Conservation (phyloP, 2,329 filamentous ascomycete genomes). For the Alternaria triticina region DNA sequence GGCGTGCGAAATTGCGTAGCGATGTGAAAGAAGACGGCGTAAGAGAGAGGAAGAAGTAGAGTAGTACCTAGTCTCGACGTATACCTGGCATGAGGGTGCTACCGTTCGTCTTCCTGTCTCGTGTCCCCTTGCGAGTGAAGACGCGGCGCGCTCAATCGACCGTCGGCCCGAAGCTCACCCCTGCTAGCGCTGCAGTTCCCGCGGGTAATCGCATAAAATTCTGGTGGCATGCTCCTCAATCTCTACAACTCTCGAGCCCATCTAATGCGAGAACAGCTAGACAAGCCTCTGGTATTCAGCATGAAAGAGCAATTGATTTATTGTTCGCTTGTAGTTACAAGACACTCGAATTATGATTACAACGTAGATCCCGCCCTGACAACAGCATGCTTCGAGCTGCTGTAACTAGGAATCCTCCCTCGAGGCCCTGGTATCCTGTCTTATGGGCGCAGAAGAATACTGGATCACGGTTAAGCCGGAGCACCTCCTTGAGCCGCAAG, state of each 20-base stretch:
- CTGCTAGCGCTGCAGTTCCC: conserved; percentile 29
- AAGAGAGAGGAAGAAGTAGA: neutral
- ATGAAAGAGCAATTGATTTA: conserved; percentile 12
- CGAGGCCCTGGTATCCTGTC: conserved; percentile 85
- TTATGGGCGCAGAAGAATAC: conserved; percentile 73
- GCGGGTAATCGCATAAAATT: conserved; percentile 26
- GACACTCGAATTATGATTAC: conserved; percentile 4
- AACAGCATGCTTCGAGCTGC: conserved; percentile 57
- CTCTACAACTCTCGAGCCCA: neutral
- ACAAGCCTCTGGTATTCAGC: neutral
- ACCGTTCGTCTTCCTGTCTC: conserved; percentile 30
- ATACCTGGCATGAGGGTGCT: conserved; percentile 15
- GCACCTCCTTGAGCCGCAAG: conserved; percentile 83
- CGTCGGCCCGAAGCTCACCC: conserved; percentile 17
- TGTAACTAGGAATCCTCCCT: conserved; percentile 66
- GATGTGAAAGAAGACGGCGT: neutral
- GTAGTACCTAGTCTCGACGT: conserved; percentile 1
- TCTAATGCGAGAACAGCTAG: neutral
- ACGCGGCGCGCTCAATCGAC: conserved; percentile 21
- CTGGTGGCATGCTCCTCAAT: conserved; percentile 4
- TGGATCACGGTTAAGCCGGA: conserved; percentile 99
- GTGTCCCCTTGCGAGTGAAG: conserved; percentile 36
- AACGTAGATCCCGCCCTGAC: conserved; percentile 55
- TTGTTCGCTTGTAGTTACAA: conserved; percentile 13
- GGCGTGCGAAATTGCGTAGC: conserved; percentile 7